These are phyloP conservation scores for Naganishia sp. DNA, from an alignment of 1,284 basidiomycete species.

Conservation along the genomic window DNA sequence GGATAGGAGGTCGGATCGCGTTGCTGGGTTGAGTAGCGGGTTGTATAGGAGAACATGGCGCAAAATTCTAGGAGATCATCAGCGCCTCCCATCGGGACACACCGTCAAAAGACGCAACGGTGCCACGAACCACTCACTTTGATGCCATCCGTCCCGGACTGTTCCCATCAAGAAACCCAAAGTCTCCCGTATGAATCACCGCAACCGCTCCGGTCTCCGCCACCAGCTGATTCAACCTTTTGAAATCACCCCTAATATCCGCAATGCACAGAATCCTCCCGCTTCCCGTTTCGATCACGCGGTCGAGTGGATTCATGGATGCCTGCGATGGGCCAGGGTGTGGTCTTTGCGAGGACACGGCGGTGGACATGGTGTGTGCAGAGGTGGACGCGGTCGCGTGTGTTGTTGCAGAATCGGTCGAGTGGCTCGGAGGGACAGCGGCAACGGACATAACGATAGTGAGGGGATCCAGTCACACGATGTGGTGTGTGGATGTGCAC, in stretches of 20 bases:
- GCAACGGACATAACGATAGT: neutral
- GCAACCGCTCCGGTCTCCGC: conserved; percentile 85
- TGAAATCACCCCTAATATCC: conserved; percentile 80
- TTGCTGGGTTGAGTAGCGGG: conserved; percentile 81
- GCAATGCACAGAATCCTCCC: conserved; percentile 94
- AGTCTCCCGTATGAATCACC: conserved; percentile 97
- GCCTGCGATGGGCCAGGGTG: neutral
- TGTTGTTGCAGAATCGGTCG: conserved; percentile 13
- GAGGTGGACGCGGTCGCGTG: conserved; percentile 19
- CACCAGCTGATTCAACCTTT: conserved; percentile 86
- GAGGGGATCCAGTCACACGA: neutral
- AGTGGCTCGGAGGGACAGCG: conserved; percentile 14
- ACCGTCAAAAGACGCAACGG: neutral
- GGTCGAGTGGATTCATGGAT: conserved; percentile 14
- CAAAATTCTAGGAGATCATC: conserved; percentile 62
- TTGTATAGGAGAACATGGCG: conserved; percentile 97
- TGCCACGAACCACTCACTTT: conserved; percentile 57
- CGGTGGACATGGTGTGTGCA: conserved; percentile 24
- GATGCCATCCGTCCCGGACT: conserved; percentile 89
- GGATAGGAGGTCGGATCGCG: conserved; percentile 77
- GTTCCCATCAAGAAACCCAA: conserved; percentile 90
- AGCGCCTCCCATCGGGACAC: conserved; percentile 1
- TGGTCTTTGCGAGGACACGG: conserved; percentile 21
- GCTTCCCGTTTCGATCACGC: conserved; percentile 44
- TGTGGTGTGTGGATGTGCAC: no score